Evolutionary conservation across 306 rosid species (phyloP), one percentile per base, ranked within the genome.

Genomic region (Acacia crassicarpa): DNA sequence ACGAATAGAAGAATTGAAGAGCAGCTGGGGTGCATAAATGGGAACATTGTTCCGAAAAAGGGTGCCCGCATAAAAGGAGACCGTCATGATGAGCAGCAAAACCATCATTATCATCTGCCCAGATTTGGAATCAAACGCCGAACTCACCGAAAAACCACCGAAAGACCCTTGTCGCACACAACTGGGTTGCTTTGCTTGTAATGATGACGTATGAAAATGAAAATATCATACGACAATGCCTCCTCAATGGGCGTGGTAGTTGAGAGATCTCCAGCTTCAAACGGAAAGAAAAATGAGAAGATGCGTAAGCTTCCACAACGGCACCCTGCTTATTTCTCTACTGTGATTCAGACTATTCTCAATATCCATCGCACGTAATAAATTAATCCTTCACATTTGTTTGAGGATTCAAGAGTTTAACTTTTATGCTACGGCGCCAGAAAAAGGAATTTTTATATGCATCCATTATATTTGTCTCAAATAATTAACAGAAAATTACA

Each of bases 31-130:
- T 49, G 83, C 87, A 53, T 85, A 90, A 86, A 93, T 84, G 76
- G 99, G 91, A 63, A 84, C 88, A 74, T 88, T 87, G 84, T 88
- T 85, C 67, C 92, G 89, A 32, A 89, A 88, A 75, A 93, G 91
- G 65, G 90, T 91, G 38, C 98, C 98, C 13, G 35, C 75, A 59
- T 89, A 93, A 82, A 95, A 95, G 8, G 95, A 86, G 10, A 90
- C 94, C 75, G 83, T 82, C 97, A 93, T 91, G 13, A 93, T 91
- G 13, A 90, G 72, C 5, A 95, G 81, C 79, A 95, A 56, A 74
- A 82, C 83, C 65, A 78, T 79, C 90, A 89, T 78, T 73, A 90
- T 91, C 72, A 89, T 83, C 84, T 89, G 92, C 43, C 98, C 91
- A 27, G 92, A 85, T 82, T 87, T 84, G 66, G 87, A 86, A 85